Conservation (phyloP, 495 filamentous ascomycete genomes). For the Penicillium goetzii region DNA sequence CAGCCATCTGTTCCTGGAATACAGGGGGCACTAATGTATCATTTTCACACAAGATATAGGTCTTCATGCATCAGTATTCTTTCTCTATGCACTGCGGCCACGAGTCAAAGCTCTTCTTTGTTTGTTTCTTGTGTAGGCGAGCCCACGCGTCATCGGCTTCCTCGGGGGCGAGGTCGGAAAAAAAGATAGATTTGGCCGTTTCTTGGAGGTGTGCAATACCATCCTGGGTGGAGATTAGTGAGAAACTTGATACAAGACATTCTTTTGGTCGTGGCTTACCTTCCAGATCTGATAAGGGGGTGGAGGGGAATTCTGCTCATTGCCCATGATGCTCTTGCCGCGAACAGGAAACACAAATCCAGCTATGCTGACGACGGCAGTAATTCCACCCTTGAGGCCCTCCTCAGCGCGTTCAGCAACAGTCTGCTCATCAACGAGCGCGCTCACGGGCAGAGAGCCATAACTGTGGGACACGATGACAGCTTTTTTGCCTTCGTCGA, state of each 20-base stretch:
- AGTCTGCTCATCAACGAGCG: constrained; percentile 11
- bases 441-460: constrained; percentile 17
- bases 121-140: constrained; percentile 1
- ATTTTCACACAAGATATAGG: constrained; percentile 14
- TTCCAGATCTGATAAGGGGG: constrained; percentile 16
- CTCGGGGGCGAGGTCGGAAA: constrained; percentile 4
- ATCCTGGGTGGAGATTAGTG: not conserved
- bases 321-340: constrained; percentile 16
- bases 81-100: constrained; percentile 10
- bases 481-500: constrained; percentile 20
- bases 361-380: constrained; percentile 18
- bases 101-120: not conserved
- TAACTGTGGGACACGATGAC: constrained; percentile 25
- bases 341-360: constrained; percentile 19
- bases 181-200: constrained; percentile 9
- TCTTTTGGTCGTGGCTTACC: not conserved
- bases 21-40: constrained; percentile 7
- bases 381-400: constrained; percentile 19
- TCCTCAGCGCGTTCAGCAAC: constrained; percentile 18
- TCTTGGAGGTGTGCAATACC: constrained; percentile 12
- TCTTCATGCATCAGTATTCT: constrained; percentile 4
- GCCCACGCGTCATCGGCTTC: constrained; percentile 14
- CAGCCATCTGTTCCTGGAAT: constrained; percentile 14
- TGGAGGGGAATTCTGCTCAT: constrained; percentile 11
- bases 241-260: not conserved